phyloP scores from a whole-genome alignment of 108 stramenopile species.

The Mediolabrus comicus region DNA sequence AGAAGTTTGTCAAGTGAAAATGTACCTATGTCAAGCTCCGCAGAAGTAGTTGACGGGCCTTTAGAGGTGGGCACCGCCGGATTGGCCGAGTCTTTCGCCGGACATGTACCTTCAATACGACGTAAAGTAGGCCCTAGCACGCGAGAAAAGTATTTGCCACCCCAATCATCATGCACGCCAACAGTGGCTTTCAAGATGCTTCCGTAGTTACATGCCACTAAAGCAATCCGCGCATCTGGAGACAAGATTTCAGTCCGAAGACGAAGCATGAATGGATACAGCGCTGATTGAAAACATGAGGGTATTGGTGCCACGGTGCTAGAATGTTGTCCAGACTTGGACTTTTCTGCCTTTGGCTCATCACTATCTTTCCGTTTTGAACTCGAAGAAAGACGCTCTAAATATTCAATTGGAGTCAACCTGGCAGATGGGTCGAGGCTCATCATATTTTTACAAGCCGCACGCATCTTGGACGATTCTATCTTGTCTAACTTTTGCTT shows the following conservation, averaged over 20 bases:
- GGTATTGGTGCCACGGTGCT: conserved; percentile 48
- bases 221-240: conserved; percentile 89
- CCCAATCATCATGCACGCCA: conserved; percentile 77
- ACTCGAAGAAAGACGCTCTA: conserved; percentile 60
- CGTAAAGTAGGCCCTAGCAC: conserved; percentile 52
- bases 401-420: conserved; percentile 65
- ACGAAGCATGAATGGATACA: conserved; percentile 63
- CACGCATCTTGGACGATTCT: conserved; percentile 74
- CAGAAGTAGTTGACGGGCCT: neutral
- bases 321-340: no score
- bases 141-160: conserved; percentile 61
- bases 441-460: conserved; percentile 89
- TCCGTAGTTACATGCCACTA: conserved; percentile 79
- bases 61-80: neutral
- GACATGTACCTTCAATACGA: conserved; percentile 11
- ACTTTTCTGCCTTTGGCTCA: conserved; percentile 7
- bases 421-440: conserved; percentile 77
- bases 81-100: conserved; percentile 12
- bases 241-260: conserved; percentile 52
- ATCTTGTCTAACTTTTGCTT: conserved; percentile 87
- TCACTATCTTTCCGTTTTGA: conserved; percentile 12
- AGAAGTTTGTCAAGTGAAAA: conserved; percentile 43
- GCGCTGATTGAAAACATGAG: conserved; percentile 47
- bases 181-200: conserved; percentile 67
- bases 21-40: neutral